phyloP scores from a whole-genome alignment of 2,329 filamentous ascomycete species.

The Aspergillus cejpii region DNA sequence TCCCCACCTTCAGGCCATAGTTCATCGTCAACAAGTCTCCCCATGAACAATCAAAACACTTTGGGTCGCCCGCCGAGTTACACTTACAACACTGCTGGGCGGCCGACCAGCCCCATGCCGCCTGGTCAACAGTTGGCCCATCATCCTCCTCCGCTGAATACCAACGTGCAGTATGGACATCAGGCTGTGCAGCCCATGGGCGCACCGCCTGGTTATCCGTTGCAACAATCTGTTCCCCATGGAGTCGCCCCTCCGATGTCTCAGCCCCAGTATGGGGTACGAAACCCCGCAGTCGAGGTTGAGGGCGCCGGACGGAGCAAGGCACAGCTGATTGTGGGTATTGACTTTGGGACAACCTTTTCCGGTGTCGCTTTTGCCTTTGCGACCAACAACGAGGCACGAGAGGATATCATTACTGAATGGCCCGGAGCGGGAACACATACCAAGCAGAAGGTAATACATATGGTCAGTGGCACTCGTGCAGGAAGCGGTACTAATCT shows the following conservation, averaged over 20 bases:
- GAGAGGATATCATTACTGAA: constrained; percentile 98
- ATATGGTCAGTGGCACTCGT: no score
- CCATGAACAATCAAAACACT: constrained; percentile 51
- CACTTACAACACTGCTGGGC: constrained; percentile 49
- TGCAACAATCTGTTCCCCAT: constrained; percentile 32
- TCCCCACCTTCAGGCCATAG: constrained; percentile 38
- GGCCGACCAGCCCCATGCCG: constrained; percentile 49
- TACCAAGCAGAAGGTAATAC: constrained; percentile 98
- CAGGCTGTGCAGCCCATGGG: constrained; percentile 31
- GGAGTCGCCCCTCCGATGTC: constrained; percentile 24
- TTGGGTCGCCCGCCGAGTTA: constrained; percentile 60
- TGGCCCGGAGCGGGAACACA: constrained; percentile 97
- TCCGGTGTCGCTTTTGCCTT: constrained; percentile 91
- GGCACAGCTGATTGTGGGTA: constrained; percentile 95
- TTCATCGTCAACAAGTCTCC: constrained; percentile 46
- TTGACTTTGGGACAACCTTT: constrained; percentile 98
- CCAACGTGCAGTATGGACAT: constrained; percentile 46
- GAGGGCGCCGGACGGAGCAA: constrained; percentile 86
- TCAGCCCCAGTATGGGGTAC: constrained; percentile 26
- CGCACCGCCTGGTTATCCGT: constrained; percentile 42
- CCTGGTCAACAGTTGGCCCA: constrained; percentile 39
- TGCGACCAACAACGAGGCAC: constrained; percentile 92
- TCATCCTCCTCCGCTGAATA: constrained; percentile 51
- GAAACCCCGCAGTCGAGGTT: constrained; percentile 55
- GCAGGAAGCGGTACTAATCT: neutral